Conservation (phyloP, 148 eudicot genomes). For the Nyssa sinensis region DNA sequence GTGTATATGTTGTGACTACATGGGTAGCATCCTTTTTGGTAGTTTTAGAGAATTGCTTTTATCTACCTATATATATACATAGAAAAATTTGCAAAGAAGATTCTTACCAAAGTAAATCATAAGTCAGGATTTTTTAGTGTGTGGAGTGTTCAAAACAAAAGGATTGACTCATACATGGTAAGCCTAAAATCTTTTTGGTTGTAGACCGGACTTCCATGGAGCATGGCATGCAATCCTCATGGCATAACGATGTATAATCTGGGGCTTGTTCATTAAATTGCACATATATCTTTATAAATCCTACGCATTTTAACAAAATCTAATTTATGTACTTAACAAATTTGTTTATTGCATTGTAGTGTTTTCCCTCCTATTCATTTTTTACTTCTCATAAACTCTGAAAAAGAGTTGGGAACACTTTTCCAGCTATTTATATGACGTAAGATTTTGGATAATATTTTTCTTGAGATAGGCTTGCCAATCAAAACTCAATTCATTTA, state of each 20-base stretch:
- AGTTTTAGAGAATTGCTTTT: not conserved
- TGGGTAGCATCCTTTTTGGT: not conserved
- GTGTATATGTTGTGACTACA: not conserved
- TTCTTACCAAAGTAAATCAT: no score
- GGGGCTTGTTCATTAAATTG: not conserved
- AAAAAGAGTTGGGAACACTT: no score
- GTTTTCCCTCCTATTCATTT: no score
- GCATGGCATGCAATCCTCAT: no score
- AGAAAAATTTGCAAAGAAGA: not conserved
- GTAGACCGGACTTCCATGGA: no score
- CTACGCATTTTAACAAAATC: not conserved
- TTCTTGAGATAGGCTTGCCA: no score
- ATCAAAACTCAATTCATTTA: no score
- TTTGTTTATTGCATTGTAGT: no score
- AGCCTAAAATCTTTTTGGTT: not conserved
- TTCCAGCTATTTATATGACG: not conserved
- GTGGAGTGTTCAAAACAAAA: no score
- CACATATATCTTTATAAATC: not conserved
- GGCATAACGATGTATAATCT: not conserved
- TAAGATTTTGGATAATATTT: not conserved
- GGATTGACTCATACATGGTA: not conserved
- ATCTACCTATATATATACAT: not conserved
- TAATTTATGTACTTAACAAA: no score
- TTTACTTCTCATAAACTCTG: not conserved
- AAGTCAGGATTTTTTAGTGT: no score